Percentiles rank a stretch among this genome's conserved stretches.
phyloP scores from a whole-genome alignment of 768 basidiomycete genomes.

The Lactifluus pinguis region DNA sequence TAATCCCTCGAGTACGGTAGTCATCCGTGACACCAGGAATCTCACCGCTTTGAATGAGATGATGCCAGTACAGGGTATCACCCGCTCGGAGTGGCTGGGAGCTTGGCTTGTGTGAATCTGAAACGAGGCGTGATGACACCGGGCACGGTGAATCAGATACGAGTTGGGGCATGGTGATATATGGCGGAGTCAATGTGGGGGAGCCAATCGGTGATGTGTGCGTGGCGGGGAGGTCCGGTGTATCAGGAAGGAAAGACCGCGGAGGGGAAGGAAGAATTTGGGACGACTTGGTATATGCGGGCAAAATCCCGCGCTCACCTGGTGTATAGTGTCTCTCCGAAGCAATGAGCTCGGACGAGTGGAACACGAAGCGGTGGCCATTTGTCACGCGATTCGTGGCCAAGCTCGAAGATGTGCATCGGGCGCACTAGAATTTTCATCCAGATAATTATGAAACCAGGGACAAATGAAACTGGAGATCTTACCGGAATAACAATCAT shows the following conservation, averaged over 20 bases:
- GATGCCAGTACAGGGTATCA: conserved; percentile 68
- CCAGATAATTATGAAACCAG: not conserved
- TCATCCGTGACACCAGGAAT: conserved; percentile 62
- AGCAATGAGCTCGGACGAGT: conserved; percentile 56
- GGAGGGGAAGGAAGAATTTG: conserved; percentile 3
- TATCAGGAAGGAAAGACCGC: conserved; percentile 20
- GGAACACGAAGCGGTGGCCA: conserved; percentile 82
- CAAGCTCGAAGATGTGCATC: conserved; percentile 65
- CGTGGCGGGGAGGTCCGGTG: conserved; percentile 20
- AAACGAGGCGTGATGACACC: conserved; percentile 25
- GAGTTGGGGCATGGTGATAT: conserved; percentile 10
- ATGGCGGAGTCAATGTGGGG: not conserved
- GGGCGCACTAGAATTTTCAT: conserved; percentile 39
- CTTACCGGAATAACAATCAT: conserved; percentile 65
- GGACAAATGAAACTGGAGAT: conserved; percentile 18
- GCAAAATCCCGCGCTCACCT: conserved; percentile 44
- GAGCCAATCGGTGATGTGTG: conserved; percentile 2
- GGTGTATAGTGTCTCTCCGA: conserved; percentile 56
- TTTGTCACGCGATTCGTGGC: conserved; percentile 66
- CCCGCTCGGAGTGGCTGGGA: conserved; percentile 39
- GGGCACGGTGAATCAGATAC: conserved; percentile 16
- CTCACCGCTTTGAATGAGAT: conserved; percentile 61
- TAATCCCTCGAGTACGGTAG: conserved; percentile 37
- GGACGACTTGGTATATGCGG: conserved; percentile 14
- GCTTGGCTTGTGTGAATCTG: conserved; percentile 29